Conservation (phyloP, 352 stramenopile genomes). For the Globisporangium iwayamae region DNA sequence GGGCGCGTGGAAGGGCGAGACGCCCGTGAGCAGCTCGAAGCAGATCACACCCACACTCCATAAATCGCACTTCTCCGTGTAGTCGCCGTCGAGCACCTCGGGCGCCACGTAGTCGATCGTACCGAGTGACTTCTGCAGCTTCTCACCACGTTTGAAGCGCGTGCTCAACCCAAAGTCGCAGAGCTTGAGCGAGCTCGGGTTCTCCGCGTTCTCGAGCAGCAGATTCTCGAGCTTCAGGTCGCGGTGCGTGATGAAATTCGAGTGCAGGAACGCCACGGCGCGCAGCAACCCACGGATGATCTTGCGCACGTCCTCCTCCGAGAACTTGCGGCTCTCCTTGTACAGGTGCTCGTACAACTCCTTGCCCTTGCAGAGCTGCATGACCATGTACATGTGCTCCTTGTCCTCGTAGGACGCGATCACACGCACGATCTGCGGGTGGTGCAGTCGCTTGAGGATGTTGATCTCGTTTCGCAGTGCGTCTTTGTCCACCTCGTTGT, state of each 20-base stretch:
- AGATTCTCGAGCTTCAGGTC: conserved; percentile 85
- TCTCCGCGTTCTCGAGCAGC: conserved; percentile 62
- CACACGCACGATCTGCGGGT: conserved; percentile 79
- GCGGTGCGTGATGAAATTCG: conserved; percentile 75
- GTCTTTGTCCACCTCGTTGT: conserved; percentile 71
- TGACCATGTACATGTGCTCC: conserved; percentile 85
- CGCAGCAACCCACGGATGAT: conserved; percentile 60
- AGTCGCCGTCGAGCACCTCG: conserved; percentile 79
- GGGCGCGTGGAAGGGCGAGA: conserved; percentile 65
- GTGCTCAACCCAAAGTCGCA: conserved; percentile 83
- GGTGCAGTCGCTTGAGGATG: conserved; percentile 74
- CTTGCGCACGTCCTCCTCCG: conserved; percentile 59
- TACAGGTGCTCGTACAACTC: conserved; percentile 79
- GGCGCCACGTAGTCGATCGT: conserved; percentile 84
- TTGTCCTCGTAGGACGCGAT: conserved; percentile 76
- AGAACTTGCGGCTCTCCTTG: conserved; percentile 55
- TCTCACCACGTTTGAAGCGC: conserved; percentile 67
- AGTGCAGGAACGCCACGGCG: conserved; percentile 72
- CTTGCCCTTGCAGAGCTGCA: conserved; percentile 82
- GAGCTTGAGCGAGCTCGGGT: conserved; percentile 66
- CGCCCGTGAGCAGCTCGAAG: conserved; percentile 65
- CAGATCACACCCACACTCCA: conserved; percentile 81
- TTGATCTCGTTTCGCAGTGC: conserved; percentile 73
- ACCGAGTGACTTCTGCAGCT: conserved; percentile 65
- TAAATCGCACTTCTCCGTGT: conserved; percentile 79